Evolutionary conservation across 495 filamentous ascomycete genomes (phyloP).

Genomic region (Lepraria neglecta): DNA sequence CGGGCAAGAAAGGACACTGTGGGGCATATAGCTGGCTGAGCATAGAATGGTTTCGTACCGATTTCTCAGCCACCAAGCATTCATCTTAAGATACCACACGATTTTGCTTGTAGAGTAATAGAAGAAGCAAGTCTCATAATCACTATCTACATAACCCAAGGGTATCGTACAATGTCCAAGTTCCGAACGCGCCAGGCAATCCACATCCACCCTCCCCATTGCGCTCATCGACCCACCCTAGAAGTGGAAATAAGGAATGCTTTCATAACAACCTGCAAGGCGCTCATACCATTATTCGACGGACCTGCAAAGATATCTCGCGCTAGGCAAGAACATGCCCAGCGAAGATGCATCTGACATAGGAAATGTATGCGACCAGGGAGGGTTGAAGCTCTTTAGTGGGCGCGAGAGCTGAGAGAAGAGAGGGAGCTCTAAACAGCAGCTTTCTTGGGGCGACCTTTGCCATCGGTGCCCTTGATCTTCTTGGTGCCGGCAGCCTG

Average conservation of each 20-base stretch:
- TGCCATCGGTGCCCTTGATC: constrained; percentile 33
- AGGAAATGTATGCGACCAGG: constrained; percentile 6
- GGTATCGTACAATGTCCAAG: constrained; percentile 21
- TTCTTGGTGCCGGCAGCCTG: constrained; percentile 38
- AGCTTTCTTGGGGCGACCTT: constrained; percentile 25
- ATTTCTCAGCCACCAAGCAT: no score
- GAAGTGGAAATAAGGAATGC: neutral
- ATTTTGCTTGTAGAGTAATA: neutral
- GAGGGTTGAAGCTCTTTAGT: constrained; percentile 4
- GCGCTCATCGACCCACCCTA: neutral
- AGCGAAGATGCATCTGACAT: neutral
- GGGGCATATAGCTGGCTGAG: no score
- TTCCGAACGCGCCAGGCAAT: neutral
- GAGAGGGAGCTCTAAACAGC: neutral
- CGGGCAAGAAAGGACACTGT: no score
- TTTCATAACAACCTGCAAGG: neutral
- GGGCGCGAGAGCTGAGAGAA: neutral
- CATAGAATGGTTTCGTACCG: no score
- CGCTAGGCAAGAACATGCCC: no score
- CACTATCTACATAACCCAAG: constrained; percentile 15
- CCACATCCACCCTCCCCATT: neutral
- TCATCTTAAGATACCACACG: neutral
- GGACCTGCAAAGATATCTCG: neutral
- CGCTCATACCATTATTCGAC: constrained; percentile 1
- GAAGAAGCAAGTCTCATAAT: neutral